Evolutionary conservation across 768 basidiomycete species (phyloP), one percentile per base, ranked within the genome.

Genomic region (Xerocomellus intermedius): DNA sequence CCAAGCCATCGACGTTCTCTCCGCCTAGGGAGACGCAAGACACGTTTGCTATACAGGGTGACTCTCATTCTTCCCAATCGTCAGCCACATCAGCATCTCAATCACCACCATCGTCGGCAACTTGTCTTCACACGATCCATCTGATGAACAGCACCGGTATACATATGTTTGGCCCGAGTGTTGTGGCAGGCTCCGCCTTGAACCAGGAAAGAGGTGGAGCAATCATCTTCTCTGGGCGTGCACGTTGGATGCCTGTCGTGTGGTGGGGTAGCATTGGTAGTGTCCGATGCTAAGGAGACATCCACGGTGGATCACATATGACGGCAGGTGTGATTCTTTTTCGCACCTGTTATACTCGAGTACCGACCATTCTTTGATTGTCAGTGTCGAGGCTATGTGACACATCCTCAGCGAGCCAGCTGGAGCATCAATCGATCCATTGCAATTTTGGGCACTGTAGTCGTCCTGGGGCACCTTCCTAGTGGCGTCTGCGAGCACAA

Each of bases 171-270:
- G 96, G 96, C 77, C 98, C 16, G 93, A 97, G 68, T 88, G 86
- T 46, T 78, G 87, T n/a, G 96, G 95, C 1, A 78, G 91, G 30
- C 77, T 98, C 38, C 89, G 95, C 63, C 82, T 91, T 53, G 96
- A 99, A 74, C 87, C 91, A 0, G 93, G 94, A 1, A 98, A 98
- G 66, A 93, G 94, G 1, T 77, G 93, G 37, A 72, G 92, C 94
- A 2, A 93, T 98, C 65, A 84, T 99, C 36, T 78, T 99, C n/a
- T 83, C 82, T 52, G 94, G 89, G 1, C 79, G 96, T 10, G 82
- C 86, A 30, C 74, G 87, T 42, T 79, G 79, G 63, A 86, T 91
- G 78, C 82, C 84, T 9, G 66, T 61, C 2, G 69, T 93, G 24
- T 69, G 66, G 6, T 94, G 91, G 91, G 75, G 73, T 4, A 74